Conservation (phyloP, 176 grass and related monocot species). For the Hsuehochloa calcarea region DNA sequence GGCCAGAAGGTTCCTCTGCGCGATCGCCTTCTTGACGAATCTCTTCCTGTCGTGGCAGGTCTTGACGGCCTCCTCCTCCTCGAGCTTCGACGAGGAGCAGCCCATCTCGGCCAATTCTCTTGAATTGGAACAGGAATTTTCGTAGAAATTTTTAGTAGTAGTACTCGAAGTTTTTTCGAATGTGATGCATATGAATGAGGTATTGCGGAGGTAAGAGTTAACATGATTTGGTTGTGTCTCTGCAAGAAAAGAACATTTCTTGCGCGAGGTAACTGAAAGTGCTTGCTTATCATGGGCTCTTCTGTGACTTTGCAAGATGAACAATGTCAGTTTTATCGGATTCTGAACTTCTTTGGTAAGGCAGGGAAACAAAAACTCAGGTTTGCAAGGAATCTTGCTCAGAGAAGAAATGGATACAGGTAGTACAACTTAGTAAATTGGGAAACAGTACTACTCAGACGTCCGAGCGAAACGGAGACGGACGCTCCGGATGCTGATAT, state of each 20-base stretch:
- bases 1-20: constrained; percentile 59
- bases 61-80: constrained; percentile 65
- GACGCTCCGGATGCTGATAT: no score
- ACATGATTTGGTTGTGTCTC: constrained; percentile 18
- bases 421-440: neutral
- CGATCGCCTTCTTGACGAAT: constrained; percentile 74
- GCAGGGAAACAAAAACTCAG: neutral
- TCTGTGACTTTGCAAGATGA: constrained; percentile 5
- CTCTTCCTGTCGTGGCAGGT: constrained; percentile 71
- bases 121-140: neutral
- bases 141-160: neutral
- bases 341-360: constrained; percentile 35
- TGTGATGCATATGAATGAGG: no score
- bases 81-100: constrained; percentile 78
- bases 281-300: constrained; percentile 6
- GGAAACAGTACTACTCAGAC: no score
- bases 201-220: neutral
- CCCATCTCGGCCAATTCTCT: constrained; percentile 49
- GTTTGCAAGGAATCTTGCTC: constrained; percentile 29
- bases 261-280: constrained; percentile 37
- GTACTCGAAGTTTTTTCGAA: no score
- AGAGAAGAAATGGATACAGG: neutral
- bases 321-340: neutral
- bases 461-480: no score
- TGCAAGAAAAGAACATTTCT: constrained; percentile 66